Percentiles rank a stretch among this genome's conserved stretches.
Conservation (phyloP, 2,329 filamentous ascomycete genomes). For the Truncatella angustata region DNA sequence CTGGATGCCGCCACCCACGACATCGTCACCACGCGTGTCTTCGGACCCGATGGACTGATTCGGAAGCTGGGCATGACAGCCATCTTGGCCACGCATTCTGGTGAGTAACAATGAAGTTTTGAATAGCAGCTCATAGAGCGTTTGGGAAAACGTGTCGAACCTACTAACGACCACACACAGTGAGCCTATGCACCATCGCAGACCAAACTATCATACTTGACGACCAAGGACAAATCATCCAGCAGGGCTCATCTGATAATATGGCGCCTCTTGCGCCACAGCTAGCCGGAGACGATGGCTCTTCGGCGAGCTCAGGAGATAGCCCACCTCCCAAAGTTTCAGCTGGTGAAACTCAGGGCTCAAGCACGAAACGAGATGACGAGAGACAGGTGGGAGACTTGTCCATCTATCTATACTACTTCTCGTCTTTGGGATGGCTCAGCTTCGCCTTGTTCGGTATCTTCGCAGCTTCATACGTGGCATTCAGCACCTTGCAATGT, state of each 20-base stretch:
- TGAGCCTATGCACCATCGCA: constrained; percentile 9
- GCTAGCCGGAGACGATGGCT: constrained; percentile 9
- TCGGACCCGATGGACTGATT: constrained; percentile 7
- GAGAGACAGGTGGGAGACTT: constrained; percentile 9
- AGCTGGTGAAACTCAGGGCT: constrained; percentile 1
- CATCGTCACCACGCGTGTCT: constrained; percentile 6
- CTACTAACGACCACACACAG: constrained; percentile 2
- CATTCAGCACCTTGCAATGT: constrained; percentile 9
- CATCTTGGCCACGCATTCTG: constrained; percentile 12
- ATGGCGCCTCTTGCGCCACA: constrained; percentile 9
- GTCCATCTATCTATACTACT: constrained; percentile 10
- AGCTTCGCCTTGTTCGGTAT: constrained; percentile 8
- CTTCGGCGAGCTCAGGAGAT: constrained; percentile 4
- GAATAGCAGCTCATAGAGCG: constrained; percentile 14
- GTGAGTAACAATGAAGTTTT: constrained; percentile 10
- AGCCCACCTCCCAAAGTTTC: constrained; percentile 6
- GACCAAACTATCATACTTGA: constrained; percentile 9
- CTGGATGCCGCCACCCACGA: constrained; percentile 13
- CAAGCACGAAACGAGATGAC: constrained; percentile 8
- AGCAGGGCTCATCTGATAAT: constrained; percentile 9
- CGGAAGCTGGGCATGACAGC: constrained; percentile 3
- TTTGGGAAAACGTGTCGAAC: constrained; percentile 7
- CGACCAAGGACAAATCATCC: constrained; percentile 9
- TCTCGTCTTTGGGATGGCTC: constrained; percentile 10
- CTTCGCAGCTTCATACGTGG: constrained; percentile 8